A percentile compares a stretch with the other conserved stretches of the same genome.
These are phyloP conservation scores for Amauroascus verrucosus DNA, from an alignment of 2,329 filamentous ascomycete species.

Conservation along the genomic window DNA sequence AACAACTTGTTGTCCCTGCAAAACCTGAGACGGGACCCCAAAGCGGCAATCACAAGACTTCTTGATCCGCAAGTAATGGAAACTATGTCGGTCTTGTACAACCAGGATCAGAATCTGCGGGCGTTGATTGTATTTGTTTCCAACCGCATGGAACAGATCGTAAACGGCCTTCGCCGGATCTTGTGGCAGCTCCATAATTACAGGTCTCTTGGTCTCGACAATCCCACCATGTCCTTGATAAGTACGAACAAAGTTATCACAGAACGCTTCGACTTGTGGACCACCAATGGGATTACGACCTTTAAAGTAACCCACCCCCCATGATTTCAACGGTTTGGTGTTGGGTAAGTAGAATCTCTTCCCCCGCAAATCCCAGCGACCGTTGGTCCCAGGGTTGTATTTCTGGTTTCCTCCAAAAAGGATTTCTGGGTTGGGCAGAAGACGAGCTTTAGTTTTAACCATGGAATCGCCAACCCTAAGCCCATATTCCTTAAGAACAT, in stretches of 20 bases:
- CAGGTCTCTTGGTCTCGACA: slow-evolving; percentile 40
- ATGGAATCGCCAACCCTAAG: slow-evolving; percentile 57
- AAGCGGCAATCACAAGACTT: slow-evolving; percentile 77
- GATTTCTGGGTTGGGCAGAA: slow-evolving; percentile 62
- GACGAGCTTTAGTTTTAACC: slow-evolving; percentile 56
- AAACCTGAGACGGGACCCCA: slow-evolving; percentile 71
- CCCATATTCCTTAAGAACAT: slow-evolving; percentile 61
- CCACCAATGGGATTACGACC: slow-evolving; percentile 40
- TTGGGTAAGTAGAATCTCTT: slow-evolving; percentile 67
- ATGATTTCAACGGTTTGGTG: slow-evolving; percentile 51
- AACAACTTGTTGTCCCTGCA: slow-evolving; percentile 60
- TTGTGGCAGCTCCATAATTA: slow-evolving; percentile 33
- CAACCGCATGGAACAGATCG: slow-evolving; percentile 46
- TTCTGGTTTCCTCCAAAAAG: slow-evolving; percentile 50
- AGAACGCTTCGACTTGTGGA: slow-evolving; percentile 43
- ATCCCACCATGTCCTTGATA: slow-evolving; percentile 54
- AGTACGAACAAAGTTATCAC: slow-evolving; percentile 50
- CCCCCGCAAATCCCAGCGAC: slow-evolving; percentile 78
- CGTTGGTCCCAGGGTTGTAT: slow-evolving; percentile 53
- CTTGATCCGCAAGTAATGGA: slow-evolving; percentile 76
- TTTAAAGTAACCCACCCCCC: slow-evolving; percentile 63
- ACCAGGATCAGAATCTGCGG: slow-evolving; percentile 76
- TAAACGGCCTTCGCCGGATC: slow-evolving; percentile 47
- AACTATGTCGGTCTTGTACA: slow-evolving; percentile 58
- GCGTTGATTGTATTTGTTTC: slow-evolving; percentile 43